Percentiles rank a stretch among this genome's conserved stretches.
Conservation (phyloP, 495 filamentous ascomycete genomes). For the Letharia lupina region DNA sequence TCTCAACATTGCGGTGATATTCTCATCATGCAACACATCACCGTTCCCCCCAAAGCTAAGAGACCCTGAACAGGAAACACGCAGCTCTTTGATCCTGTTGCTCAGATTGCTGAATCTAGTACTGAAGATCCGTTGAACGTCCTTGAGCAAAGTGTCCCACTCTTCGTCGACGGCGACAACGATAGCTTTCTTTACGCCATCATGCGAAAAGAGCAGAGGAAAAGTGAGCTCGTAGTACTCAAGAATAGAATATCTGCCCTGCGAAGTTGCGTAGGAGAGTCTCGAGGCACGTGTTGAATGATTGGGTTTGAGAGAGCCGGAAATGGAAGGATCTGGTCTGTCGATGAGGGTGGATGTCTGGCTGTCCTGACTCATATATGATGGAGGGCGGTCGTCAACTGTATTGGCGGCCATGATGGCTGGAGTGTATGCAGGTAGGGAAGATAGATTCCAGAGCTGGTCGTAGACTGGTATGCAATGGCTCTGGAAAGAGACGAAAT, state of each 20-base stretch:
- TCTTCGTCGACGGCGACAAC: not conserved
- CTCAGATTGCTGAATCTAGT: too few species aligned
- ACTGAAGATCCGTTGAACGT: not conserved
- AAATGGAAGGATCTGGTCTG: not conserved
- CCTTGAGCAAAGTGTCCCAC: not conserved
- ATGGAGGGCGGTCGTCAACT: not conserved
- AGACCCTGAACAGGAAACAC: too few species aligned
- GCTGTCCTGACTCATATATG: not conserved
- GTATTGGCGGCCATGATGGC: not conserved
- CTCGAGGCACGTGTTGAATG: not conserved
- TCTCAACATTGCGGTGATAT: not conserved
- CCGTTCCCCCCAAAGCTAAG: not conserved
- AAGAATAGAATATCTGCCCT: not conserved
- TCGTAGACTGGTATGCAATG: too few species aligned
- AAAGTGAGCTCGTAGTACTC: not conserved
- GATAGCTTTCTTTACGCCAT: not conserved
- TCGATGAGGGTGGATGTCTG: not conserved
- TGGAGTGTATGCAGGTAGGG: not conserved
- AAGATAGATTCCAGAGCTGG: not conserved
- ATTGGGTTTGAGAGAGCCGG: not conserved
- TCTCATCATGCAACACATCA: not conserved
- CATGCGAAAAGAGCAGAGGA: not conserved
- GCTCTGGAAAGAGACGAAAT: too few species aligned
- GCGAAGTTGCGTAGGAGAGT: not conserved
- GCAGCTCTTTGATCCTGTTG: not conserved